Base-by-base conservation (phyloP, 306 rosid genomes). In the Malus domestica region DNA sequence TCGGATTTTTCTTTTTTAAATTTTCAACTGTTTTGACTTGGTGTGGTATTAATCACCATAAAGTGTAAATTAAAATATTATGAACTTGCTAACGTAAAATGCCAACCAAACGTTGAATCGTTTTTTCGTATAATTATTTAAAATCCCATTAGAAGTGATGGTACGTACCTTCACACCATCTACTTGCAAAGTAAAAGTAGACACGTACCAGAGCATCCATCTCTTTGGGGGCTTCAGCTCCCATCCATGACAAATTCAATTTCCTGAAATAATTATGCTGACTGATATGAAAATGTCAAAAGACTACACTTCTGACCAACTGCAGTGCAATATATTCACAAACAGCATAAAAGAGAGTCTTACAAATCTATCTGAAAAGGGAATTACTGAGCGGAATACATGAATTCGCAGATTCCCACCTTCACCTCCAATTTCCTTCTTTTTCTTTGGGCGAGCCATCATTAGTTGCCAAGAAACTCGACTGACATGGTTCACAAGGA, bases 391-490 rank as follows among this genome's bases (percentile, higher is more conserved):
- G 16, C 51, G 16, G 16, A 45, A 45, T 45, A 45, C 5, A 4
- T 12, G 51, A 12, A 45, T 45, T 12, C 16, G 51, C 16, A 45
- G 16, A 45, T 3, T 46, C 20, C 35, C 87, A 61, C 61, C 65
- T 15, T 78, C 76, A 80, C 76, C 87, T 67, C 72, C 87, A 78
- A 75, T 77, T 80, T 85, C 78, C 30, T 79, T 85, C 73, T 75
- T 73, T 74, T 77, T 80, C 57, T 84, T 77, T 30, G 91, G 89
- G 76, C 16, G 86, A 71, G 86, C 75, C 75, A 91, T 91, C 79
- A 86, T 80, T 35, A 91, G 80, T 77, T 94, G 96, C 97, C 98
- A 94, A 72, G 97, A 93, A 81, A 89, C 88, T 57, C 91, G 67
- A 80, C 98, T 94, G 85, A 71, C 80, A 59, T 69, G 40, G 68